These are phyloP conservation scores for Tricladium varicosporioides DNA, from an alignment of 2,329 filamentous ascomycete species.

Conservation along the genomic window DNA sequence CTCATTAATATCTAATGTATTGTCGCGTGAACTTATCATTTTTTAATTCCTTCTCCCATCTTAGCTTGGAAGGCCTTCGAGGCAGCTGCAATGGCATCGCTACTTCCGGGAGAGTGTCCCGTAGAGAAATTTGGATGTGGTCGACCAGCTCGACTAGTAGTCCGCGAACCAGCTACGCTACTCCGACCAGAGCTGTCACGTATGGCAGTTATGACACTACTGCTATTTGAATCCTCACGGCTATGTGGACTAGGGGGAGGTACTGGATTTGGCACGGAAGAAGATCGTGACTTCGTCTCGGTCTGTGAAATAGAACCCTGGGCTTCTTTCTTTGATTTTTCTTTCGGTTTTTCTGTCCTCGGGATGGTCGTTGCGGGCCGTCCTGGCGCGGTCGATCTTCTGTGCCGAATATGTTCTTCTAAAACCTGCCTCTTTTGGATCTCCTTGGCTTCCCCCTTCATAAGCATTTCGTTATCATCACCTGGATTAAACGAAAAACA, in stretches of 20 bases:
- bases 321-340: too few relatives aligned
- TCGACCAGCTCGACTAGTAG: slow-evolving; percentile 3
- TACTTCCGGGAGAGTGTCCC: slow-evolving; percentile 7
- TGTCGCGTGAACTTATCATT: neutral
- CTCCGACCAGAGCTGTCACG: slow-evolving; percentile 24
- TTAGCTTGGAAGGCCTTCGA: slow-evolving; percentile 11
- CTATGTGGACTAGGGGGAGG: slow-evolving; percentile 3
- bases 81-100: slow-evolving; percentile 21
- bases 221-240: slow-evolving; percentile 24
- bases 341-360: neutral
- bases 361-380: neutral
- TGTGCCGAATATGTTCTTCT: slow-evolving; percentile 7
- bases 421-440: slow-evolving; percentile 4
- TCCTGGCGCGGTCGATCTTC: neutral
- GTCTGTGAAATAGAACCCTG: neutral
- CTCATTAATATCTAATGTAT: neutral
- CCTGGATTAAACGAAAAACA: slow-evolving; percentile 28
- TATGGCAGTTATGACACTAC: slow-evolving; percentile 28
- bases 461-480: slow-evolving; percentile 23
- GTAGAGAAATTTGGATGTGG: neutral
- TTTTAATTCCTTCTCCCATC: neutral
- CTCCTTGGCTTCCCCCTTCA: neutral
- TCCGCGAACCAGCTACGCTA: slow-evolving; percentile 8
- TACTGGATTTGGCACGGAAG: neutral
- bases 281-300: neutral